Base-by-base conservation (phyloP, 768 basidiomycete species). In the Lactifluus volemus region DNA sequence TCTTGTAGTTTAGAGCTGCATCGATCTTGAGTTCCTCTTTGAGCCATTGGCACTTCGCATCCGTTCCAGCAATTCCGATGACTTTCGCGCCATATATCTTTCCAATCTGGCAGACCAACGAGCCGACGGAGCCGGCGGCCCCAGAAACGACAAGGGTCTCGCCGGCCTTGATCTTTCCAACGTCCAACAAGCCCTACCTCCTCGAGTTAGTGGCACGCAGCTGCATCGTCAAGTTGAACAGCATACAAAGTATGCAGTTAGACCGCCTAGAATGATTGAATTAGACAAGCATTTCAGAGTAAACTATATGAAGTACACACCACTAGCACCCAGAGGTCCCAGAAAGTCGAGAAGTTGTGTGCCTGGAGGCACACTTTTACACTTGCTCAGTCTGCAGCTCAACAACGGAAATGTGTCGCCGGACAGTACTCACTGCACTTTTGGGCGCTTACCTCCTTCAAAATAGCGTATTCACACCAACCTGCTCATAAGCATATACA, bases 81-180 rank as follows among this genome's bases (percentile, higher is more conserved):
- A 98, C 94, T 58, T 81, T 86, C 51, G 89, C 89, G 59, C 88
- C 92, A 11, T 78, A 75, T 32, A 82, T 77, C 71, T 91, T 92
- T 49, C 88, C 92, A 19, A 94, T 78, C 66, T 94, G 92, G 72
- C 92, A 93, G 12, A 78, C 89, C 58, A 91, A 71, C 10, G 84
- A 81, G n/a, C 93, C 92, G 10, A 91, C 89, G 1, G 93, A 85
- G 10, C 94, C 95, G 9, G 96, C 95, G 2, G 95, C 95, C 19
- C 92, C 95, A 0, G 91, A 91, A 11, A 87, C 87, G 25, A 98
- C 80, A 52, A 96, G 81, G 0, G 82, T 89, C 62, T 98, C 93
- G 12, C 93, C 92, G 0, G 84, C 72, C 70, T 95, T 89, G 68
- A 95, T 72, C 61, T 89, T 72, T 15, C 86, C 92, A 49, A 96